These are phyloP conservation scores for Magnolia sinica DNA, from an alignment of 164 flowering plant genomes.

Conservation along the genomic window DNA sequence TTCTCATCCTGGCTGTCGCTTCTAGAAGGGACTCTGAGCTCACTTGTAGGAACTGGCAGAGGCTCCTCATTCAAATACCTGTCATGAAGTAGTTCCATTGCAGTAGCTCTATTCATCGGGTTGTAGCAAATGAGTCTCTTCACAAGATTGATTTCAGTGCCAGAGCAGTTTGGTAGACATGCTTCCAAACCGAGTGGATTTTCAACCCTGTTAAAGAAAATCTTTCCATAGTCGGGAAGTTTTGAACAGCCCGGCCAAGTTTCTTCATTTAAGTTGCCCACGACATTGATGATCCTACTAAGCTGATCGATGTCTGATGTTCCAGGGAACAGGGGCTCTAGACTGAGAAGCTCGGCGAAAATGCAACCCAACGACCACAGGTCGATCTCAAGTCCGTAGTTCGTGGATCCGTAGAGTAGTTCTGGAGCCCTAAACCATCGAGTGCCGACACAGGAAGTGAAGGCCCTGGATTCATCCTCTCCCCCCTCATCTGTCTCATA, in stretches of 20 bases:
- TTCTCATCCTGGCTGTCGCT: slow-evolving; percentile 46
- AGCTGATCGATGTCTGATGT: slow-evolving; percentile 91
- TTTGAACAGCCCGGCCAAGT: slow-evolving; percentile 64
- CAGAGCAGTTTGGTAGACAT: slow-evolving; percentile 49
- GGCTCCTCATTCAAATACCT: slow-evolving; percentile 72
- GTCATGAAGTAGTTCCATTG: slow-evolving; percentile 72
- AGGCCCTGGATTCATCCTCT: slow-evolving; percentile 38
- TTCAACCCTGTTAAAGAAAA: slow-evolving; percentile 61
- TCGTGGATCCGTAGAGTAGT: slow-evolving; percentile 74
- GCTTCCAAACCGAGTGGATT: slow-evolving; percentile 58
- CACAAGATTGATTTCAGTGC: slow-evolving; percentile 55
- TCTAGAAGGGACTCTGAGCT: slow-evolving; percentile 61
- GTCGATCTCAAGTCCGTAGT: slow-evolving; percentile 77
- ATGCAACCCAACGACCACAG: slow-evolving; percentile 95
- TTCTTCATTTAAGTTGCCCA: slow-evolving; percentile 75
- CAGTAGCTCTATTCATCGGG: slow-evolving; percentile 71
- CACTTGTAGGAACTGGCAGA: slow-evolving; percentile 60
- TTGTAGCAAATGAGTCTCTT: slow-evolving; percentile 61
- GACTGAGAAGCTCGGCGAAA: slow-evolving; percentile 78
- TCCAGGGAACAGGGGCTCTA: slow-evolving; percentile 88
- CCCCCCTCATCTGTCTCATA: slow-evolving; percentile 43
- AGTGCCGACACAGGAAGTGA: slow-evolving; percentile 94
- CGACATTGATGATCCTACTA: slow-evolving; percentile 49
- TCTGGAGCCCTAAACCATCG: slow-evolving; percentile 96
- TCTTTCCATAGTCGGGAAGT: slow-evolving; percentile 72